Evolutionary conservation across 495 filamentous ascomycete genomes (phyloP).

Genomic region (Chlorociboria aeruginascens): DNA sequence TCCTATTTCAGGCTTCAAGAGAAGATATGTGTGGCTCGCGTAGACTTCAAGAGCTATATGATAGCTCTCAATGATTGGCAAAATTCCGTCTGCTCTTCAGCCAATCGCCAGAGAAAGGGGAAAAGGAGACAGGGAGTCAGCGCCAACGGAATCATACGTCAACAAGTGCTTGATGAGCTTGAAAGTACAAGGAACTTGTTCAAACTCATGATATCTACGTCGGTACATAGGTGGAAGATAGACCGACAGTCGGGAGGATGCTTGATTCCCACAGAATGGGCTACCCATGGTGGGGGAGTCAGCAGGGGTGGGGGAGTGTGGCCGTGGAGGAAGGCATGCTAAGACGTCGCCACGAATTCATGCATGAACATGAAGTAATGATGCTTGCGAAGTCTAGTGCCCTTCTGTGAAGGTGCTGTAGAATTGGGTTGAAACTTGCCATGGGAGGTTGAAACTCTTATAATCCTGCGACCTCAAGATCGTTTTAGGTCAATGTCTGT

Average conservation of each 20-base stretch:
- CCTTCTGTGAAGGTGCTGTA: not conserved
- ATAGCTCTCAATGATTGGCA: slow-evolving; percentile 18
- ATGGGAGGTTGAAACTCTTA: slow-evolving; percentile 21
- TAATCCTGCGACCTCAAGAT: slow-evolving; percentile 19
- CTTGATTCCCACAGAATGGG: slow-evolving; percentile 17
- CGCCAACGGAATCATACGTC: slow-evolving; percentile 19
- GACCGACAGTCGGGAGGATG: slow-evolving; percentile 19
- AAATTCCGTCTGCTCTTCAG: slow-evolving; percentile 9
- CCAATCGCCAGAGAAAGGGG: slow-evolving; percentile 20
- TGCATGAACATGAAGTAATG: slow-evolving; percentile 21
- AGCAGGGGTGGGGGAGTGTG: slow-evolving; percentile 15
- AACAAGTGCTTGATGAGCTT: slow-evolving; percentile 15
- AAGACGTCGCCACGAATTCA: slow-evolving; percentile 21
- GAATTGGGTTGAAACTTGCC: slow-evolving; percentile 1
- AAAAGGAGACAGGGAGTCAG: slow-evolving; percentile 12
- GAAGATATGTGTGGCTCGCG: slow-evolving; percentile 17
- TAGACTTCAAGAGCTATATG: slow-evolving; percentile 13
- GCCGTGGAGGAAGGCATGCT: slow-evolving; percentile 10
- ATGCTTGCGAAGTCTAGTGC: slow-evolving; percentile 11
- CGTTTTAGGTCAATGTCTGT: slow-evolving; percentile 20
- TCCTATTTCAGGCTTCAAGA: slow-evolving; percentile 20
- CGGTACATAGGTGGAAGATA: slow-evolving; percentile 13
- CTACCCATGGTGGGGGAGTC: slow-evolving; percentile 16
- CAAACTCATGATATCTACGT: slow-evolving; percentile 17
- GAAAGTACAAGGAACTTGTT: slow-evolving; percentile 16